Conservation (phyloP, 73 alveolate genomes). For the Tetrahymena elliotti region DNA sequence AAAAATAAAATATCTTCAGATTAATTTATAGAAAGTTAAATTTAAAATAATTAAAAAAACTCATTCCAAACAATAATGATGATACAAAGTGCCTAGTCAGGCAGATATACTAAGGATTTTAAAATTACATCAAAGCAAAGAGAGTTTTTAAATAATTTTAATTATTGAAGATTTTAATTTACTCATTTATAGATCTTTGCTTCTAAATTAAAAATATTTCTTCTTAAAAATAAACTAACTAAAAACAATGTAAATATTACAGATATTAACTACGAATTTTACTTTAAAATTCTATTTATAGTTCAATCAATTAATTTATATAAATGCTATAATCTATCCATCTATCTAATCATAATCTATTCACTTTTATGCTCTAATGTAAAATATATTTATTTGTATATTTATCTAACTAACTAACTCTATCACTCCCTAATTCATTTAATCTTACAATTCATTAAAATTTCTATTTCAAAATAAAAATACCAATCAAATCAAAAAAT, state of each 20-base stretch:
- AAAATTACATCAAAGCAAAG: neutral
- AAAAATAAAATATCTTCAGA: neutral
- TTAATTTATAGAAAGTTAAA: neutral
- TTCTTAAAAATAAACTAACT: neutral
- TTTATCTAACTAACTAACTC: too few relatives aligned
- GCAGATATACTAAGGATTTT: neutral
- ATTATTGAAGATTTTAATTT: neutral
- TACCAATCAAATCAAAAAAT: too few relatives aligned
- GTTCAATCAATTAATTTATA: neutral
- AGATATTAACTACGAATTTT: neutral
- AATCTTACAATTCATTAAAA: too few relatives aligned
- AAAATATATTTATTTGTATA: too few relatives aligned
- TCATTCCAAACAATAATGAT: neutral
- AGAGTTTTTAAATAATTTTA: neutral
- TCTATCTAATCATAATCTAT: neutral
- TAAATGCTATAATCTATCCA: neutral
- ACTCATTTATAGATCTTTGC: neutral
- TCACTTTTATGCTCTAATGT: too few relatives aligned
- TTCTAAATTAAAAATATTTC: neutral
- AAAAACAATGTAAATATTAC: neutral
- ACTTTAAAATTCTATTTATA: neutral
- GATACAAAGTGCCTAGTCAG: neutral
- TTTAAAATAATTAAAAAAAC: neutral
- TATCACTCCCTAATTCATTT: too few relatives aligned
- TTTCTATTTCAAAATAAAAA: too few relatives aligned